A percentile compares a stretch with the other conserved stretches of the same genome.
These are phyloP conservation scores for Zoysia matrella DNA, from an alignment of 202 grass and related monocot species.

Conservation along the genomic window DNA sequence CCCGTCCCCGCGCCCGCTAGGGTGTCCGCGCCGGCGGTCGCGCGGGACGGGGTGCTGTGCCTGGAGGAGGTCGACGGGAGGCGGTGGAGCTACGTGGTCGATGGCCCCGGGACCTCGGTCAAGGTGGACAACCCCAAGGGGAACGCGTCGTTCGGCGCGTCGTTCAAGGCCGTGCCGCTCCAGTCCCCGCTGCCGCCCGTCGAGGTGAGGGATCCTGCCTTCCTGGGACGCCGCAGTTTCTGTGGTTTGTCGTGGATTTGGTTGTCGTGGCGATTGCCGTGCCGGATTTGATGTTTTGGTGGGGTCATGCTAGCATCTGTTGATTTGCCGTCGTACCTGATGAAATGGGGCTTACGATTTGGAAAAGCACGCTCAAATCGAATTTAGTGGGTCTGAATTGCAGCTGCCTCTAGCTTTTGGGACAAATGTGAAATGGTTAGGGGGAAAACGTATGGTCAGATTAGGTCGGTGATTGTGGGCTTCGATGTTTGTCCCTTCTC, in stretches of 20 bases:
- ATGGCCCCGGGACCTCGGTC: slow-evolving; percentile 37
- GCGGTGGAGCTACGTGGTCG: slow-evolving; percentile 85
- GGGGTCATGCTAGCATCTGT: not conserved
- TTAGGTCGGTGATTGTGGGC: slow-evolving; percentile 27
- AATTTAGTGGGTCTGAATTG: slow-evolving; percentile 5
- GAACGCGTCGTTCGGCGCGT: slow-evolving; percentile 38
- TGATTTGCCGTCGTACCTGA: slow-evolving; percentile 2
- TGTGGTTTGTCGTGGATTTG: not conserved
- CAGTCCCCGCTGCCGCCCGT: slow-evolving; percentile 75
- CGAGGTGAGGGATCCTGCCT: slow-evolving; percentile 59
- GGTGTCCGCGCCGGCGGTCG: slow-evolving; percentile 29
- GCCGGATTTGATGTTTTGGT: not conserved
- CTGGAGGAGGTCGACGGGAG: slow-evolving; percentile 92
- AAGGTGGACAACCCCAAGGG: slow-evolving; percentile 21
- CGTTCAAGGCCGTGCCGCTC: slow-evolving; percentile 73
- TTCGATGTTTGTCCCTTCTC: not conserved
- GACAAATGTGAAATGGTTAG: not conserved
- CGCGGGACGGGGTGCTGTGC: slow-evolving; percentile 63
- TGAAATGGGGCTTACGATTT: not conserved
- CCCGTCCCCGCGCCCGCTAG: slow-evolving; percentile 12
- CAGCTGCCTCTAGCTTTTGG: not conserved
- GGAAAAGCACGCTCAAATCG: not conserved
- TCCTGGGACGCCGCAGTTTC: too few relatives aligned
- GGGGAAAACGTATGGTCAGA: not conserved
- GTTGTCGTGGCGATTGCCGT: slow-evolving; percentile 16